Evolutionary conservation across 768 basidiomycete genomes (phyloP), one percentile per base, ranked within the genome.

Genomic region (Boletus vinaceobasis): DNA sequence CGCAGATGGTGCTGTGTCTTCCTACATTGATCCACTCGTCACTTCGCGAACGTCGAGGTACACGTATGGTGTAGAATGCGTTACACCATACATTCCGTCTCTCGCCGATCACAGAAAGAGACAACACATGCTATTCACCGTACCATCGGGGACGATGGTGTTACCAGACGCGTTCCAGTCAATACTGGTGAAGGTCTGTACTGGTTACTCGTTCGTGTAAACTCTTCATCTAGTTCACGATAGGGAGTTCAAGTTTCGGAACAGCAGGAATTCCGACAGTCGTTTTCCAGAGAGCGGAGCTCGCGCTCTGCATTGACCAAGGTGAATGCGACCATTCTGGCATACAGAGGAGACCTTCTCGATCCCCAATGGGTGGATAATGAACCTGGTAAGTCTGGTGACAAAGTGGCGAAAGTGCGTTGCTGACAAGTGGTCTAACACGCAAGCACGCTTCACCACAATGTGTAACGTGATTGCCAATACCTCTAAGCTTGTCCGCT

Each of bases 1-100:
- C 14, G 79, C 82, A 1, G 77, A 82, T 57, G 80, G 82, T 0
- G 78, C 73, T 0, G 59, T 73, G 5, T 69, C 65, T 11, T 74
- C 60, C 55, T 70, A 68, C 37, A 48, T 82, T 2, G 77, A 82
- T 43, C 76, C 76, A 53, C 73, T 74, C n/a, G 79, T 82, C 11
- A 67, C 72, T 0, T 68, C 70, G 13, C 74, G 80, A 35, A 69
- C 80, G 1, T 70, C 79, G 6, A 75, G 71, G 48, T 59, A 68
- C 49, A 77, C 75, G 0, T 77, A 75, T 35, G 76, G 76, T 3
- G 60, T 69, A 13, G 55, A 72, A 40, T 71, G 71, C 39, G 14
- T 31, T 21, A 61, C 56, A 5, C 14, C 26, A 0, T 81, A 65
- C 55, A 54, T 75, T 26, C 15, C 60, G 0, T 47, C 29, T 19